phyloP scores from a whole-genome alignment of 768 basidiomycete genomes.

The Pisolithus tinctorius region DNA sequence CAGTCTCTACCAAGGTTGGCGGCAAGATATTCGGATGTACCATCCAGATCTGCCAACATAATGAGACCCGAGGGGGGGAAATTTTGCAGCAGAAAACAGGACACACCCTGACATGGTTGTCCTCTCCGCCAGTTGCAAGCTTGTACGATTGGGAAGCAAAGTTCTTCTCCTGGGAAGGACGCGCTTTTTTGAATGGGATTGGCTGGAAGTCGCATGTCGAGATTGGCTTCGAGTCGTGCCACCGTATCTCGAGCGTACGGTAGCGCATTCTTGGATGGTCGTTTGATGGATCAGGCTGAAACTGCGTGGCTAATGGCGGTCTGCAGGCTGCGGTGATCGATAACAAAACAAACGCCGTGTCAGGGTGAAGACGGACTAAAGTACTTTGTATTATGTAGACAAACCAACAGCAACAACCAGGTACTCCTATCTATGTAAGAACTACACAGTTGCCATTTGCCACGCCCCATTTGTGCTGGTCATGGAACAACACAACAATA shows the following conservation, averaged over 20 bases:
- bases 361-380: background rate
- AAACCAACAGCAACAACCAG: background rate
- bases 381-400: too few species aligned
- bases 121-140: constrained; percentile 92
- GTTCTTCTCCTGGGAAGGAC: constrained; percentile 49
- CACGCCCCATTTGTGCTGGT: constrained; percentile 10
- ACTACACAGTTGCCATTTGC: constrained; percentile 2
- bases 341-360: background rate
- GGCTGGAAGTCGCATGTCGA: constrained; percentile 97
- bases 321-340: background rate
- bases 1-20: constrained; percentile 40
- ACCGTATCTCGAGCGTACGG: constrained; percentile 88
- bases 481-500: background rate
- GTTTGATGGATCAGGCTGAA: background rate
- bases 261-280: constrained; percentile 56
- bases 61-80: constrained; percentile 3
- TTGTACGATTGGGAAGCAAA: constrained; percentile 75
- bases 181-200: constrained; percentile 71
- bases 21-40: constrained; percentile 87
- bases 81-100: constrained; percentile 9
- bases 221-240: constrained; percentile 95
- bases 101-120: constrained; percentile 93
- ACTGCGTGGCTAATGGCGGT: background rate
- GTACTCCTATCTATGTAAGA: background rate
- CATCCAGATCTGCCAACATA: constrained; percentile 71